A percentile compares a stretch with the other conserved stretches of the same genome.
These are phyloP conservation scores for Vanrija sp. DNA, from an alignment of 1,284 basidiomycete species.

Conservation along the genomic window DNA sequence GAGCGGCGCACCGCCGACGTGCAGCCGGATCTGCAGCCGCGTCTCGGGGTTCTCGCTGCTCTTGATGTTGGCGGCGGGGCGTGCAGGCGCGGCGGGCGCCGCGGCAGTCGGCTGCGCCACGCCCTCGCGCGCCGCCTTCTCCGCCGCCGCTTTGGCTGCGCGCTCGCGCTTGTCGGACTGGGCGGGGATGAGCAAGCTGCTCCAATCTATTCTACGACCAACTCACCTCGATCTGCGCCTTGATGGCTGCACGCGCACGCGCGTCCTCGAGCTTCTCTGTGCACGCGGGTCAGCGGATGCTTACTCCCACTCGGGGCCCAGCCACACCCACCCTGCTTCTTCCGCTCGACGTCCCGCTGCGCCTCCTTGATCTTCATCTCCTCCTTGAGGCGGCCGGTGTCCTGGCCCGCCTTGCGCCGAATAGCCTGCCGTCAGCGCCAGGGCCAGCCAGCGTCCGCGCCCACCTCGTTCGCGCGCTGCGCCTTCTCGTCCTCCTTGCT, in stretches of 20 bases:
- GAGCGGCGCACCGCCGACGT: conserved; percentile 71
- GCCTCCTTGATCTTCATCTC: conserved; percentile 74
- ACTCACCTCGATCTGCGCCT: conserved; percentile 75
- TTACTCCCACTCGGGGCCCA: background rate
- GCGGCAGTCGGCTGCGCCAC: conserved; percentile 42
- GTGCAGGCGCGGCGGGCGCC: conserved; percentile 46
- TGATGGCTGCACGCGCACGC: conserved; percentile 74
- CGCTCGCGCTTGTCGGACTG: conserved; percentile 77
- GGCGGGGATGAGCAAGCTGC: background rate
- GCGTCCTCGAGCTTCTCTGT: conserved; percentile 81
- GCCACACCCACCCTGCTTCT: conserved; percentile 61
- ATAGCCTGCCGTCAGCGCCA: conserved; percentile 50
- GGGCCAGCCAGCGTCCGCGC: conserved; percentile 60
- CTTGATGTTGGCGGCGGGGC: conserved; percentile 46
- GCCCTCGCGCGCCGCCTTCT: conserved; percentile 83
- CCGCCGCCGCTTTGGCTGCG: conserved; percentile 78
- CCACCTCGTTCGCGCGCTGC: conserved; percentile 65
- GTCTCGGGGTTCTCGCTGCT: conserved; percentile 77
- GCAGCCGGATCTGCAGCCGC: conserved; percentile 72
- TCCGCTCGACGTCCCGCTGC: conserved; percentile 71
- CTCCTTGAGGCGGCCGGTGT: conserved; percentile 67
- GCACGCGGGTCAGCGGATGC: conserved; percentile 1
- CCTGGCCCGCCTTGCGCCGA: conserved; percentile 79
- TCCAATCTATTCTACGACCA: too few relatives aligned
- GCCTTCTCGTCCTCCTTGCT: conserved; percentile 67